These are phyloP conservation scores for Xerocomus nothofagi DNA, from an alignment of 1,284 basidiomycete species.

Conservation along the genomic window DNA sequence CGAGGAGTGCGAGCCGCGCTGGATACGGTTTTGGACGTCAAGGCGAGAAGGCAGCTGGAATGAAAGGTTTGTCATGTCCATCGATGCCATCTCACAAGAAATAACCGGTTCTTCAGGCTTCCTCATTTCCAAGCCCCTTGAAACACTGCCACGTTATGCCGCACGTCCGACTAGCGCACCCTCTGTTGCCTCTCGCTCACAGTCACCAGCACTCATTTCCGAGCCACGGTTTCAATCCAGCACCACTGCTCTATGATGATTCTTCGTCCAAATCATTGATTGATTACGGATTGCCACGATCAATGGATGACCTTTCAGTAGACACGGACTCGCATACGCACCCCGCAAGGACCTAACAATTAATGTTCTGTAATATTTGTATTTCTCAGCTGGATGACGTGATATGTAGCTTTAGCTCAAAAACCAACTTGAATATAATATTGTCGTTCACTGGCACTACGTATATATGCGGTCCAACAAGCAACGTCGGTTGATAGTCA, in stretches of 20 bases:
- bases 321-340: slow-evolving; percentile 14
- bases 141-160: slow-evolving; percentile 55
- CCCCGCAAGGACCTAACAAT: slow-evolving; percentile 11
- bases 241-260: slow-evolving; percentile 32
- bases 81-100: slow-evolving; percentile 1
- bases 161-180: slow-evolving; percentile 34
- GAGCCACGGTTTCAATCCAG: slow-evolving; percentile 33
- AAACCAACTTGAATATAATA: slow-evolving; percentile 4
- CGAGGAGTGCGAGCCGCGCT: slow-evolving; percentile 36
- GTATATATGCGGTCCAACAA: background rate
- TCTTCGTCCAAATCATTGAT: slow-evolving; percentile 18
- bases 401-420: slow-evolving; percentile 27
- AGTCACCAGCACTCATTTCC: slow-evolving; percentile 19
- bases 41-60: slow-evolving; percentile 73
- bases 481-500: background rate
- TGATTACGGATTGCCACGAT: slow-evolving; percentile 25
- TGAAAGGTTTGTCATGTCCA: slow-evolving; percentile 46
- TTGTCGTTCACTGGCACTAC: slow-evolving; percentile 1
- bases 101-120: slow-evolving; percentile 35
- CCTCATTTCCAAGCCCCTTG: slow-evolving; percentile 55
- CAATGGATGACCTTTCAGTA: slow-evolving; percentile 13
- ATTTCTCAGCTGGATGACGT: slow-evolving; percentile 23
- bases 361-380: slow-evolving; percentile 22
- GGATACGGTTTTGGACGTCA: slow-evolving; percentile 67
- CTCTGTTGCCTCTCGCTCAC: slow-evolving; percentile 21